Percentiles rank a stretch among this genome's conserved stretches.
These are phyloP conservation scores for Xerocomus potaroensis DNA, from an alignment of 768 basidiomycete species.

Conservation along the genomic window DNA sequence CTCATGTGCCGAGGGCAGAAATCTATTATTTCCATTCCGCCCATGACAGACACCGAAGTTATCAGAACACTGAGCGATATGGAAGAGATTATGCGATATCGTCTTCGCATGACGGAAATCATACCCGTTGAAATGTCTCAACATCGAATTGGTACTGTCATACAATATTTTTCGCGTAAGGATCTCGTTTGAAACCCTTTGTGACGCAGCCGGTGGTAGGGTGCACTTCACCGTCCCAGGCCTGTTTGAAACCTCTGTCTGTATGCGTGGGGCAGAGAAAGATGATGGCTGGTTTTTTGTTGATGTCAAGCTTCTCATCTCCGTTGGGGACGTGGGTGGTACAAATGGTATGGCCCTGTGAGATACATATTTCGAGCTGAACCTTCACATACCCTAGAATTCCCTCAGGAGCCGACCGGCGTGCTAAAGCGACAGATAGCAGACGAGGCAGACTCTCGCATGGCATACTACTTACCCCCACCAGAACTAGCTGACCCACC, in stretches of 20 bases:
- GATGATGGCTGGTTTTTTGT: slow-evolving; percentile 87
- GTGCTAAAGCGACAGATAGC: slow-evolving; percentile 62
- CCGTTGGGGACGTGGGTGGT: slow-evolving; percentile 64
- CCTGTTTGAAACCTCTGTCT: slow-evolving; percentile 71
- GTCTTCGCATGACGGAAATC: slow-evolving; percentile 74
- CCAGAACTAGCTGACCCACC: slow-evolving; percentile 40
- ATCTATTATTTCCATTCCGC: slow-evolving; percentile 58
- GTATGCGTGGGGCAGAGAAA: slow-evolving; percentile 62
- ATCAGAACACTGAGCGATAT: slow-evolving; percentile 62
- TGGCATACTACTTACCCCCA: slow-evolving; percentile 58
- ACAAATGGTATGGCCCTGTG: slow-evolving; percentile 50
- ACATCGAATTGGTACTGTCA: slow-evolving; percentile 56
- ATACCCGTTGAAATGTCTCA: slow-evolving; percentile 78
- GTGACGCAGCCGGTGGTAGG: slow-evolving; percentile 62
- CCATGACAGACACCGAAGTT: slow-evolving; percentile 65
- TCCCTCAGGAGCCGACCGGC: slow-evolving; percentile 64
- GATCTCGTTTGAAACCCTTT: slow-evolving; percentile 14
- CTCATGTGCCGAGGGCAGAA: slow-evolving; percentile 46
- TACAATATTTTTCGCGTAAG: slow-evolving; percentile 11
- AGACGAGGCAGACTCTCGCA: slow-evolving; percentile 66
- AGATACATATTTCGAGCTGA: neutral
- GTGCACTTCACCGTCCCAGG: slow-evolving; percentile 70
- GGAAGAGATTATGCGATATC: slow-evolving; percentile 74
- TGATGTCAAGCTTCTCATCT: slow-evolving; percentile 68
- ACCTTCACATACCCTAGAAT: slow-evolving; percentile 43